phyloP scores from a whole-genome alignment of 192 early-diverging fungal genomes.

The Cladochytrium replicatum region DNA sequence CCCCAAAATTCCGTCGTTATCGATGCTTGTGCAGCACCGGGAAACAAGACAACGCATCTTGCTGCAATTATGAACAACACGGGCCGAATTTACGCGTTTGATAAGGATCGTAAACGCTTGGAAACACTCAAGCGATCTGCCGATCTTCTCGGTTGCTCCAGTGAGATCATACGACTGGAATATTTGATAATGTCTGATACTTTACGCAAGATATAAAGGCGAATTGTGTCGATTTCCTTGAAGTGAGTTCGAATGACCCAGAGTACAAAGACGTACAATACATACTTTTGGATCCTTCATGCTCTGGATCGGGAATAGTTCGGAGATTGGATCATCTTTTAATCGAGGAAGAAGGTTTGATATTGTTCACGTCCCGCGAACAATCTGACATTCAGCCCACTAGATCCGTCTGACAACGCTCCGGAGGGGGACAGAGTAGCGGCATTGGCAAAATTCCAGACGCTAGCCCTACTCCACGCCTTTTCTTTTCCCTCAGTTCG shows the following conservation, averaged over 20 bases:
- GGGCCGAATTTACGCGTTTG: constrained; percentile 85
- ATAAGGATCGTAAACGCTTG: constrained; percentile 67
- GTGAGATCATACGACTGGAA: constrained; percentile 20
- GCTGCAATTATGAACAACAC: constrained; percentile 78
- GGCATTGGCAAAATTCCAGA: constrained; percentile 80
- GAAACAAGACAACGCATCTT: constrained; percentile 96
- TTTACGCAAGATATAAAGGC: constrained; percentile 66
- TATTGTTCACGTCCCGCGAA: constrained; percentile 6
- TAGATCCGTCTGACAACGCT: constrained; percentile 7
- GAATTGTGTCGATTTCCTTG: constrained; percentile 64
- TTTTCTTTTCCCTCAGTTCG: constrained; percentile 67
- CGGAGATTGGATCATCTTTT: constrained; percentile 77
- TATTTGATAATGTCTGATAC: neutral
- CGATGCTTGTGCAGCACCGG: constrained; percentile 92
- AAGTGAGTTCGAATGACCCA: constrained; percentile 58
- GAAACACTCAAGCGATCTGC: constrained; percentile 64
- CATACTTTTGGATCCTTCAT: constrained; percentile 90
- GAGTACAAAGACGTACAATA: constrained; percentile 50
- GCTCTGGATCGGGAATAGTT: constrained; percentile 92
- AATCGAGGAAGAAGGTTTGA: constrained; percentile 25
- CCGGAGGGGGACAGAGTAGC: constrained; percentile 44
- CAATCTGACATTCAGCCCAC: constrained; percentile 17
- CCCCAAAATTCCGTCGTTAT: constrained; percentile 52
- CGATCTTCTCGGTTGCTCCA: constrained; percentile 67
- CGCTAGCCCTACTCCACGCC: constrained; percentile 68